Evolutionary conservation across 768 basidiomycete genomes (phyloP).

Genomic region (Lactarius akahatsu): DNA sequence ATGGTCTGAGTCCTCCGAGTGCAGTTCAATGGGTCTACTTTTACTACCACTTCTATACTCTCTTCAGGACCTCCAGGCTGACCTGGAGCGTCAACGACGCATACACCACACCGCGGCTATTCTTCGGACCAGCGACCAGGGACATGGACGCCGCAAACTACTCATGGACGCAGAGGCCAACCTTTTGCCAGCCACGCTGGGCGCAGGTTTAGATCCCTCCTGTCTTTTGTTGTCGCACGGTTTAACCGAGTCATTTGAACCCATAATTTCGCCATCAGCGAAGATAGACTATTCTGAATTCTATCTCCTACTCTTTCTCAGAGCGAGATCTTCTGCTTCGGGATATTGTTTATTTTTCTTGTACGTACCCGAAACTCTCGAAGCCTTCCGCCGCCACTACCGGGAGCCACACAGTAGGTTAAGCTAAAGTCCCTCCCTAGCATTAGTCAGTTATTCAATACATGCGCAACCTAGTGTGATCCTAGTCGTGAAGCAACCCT

Average conservation of each 20-base stretch:
- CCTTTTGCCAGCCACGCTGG: neutral
- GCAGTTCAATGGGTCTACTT: constrained; percentile 26
- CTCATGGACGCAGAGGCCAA: constrained; percentile 8
- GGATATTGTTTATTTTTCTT: no score
- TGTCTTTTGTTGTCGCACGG: neutral
- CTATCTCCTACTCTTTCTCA: no score
- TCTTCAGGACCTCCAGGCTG: neutral
- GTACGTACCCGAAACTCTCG: no score
- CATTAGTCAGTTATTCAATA: no score
- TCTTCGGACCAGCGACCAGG: constrained; percentile 25
- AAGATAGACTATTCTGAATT: no score
- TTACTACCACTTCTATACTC: neutral
- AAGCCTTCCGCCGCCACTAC: no score
- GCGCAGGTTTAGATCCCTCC: neutral
- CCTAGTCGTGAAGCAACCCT: no score
- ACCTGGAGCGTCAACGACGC: neutral
- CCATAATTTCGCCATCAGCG: neutral
- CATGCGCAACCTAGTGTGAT: no score
- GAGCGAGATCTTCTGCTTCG: no score
- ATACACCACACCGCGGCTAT: constrained; percentile 25
- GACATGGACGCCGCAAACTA: constrained; percentile 24
- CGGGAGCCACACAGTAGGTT: no score
- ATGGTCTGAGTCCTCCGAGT: constrained; percentile 1
- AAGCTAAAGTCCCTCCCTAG: no score
- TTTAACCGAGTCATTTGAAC: neutral